Conservation (phyloP, 2,329 filamentous ascomycete species). For the Cordyceps cicadae region DNA sequence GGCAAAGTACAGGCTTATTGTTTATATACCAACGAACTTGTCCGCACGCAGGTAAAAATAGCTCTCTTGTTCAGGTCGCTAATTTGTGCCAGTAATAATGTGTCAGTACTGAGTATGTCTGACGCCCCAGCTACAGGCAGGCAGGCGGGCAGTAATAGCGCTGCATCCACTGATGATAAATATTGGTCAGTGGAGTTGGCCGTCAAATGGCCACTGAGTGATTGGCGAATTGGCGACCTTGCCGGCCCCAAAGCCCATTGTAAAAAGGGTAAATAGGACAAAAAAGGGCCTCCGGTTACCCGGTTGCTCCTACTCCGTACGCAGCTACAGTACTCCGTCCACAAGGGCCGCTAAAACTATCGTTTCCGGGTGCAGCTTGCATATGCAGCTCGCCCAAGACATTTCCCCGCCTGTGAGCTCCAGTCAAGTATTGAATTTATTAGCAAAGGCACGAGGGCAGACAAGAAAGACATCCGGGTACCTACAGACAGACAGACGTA, state of each 20-base stretch:
- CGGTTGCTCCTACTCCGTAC: not conserved
- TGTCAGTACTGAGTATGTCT: too few species aligned
- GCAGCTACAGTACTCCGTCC: too few species aligned
- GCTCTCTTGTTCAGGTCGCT: too few species aligned
- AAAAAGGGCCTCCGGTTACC: not conserved
- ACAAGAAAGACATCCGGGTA: not conserved
- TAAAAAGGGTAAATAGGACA: not conserved
- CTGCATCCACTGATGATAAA: slow-evolving; percentile 3
- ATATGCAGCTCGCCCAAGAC: not conserved
- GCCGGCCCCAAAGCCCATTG: not conserved
- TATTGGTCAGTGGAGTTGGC: not conserved
- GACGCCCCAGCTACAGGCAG: too few species aligned
- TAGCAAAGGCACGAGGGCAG: not conserved
- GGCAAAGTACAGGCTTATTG: too few species aligned
- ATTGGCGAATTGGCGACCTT: not conserved
- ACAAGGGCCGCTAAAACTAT: not conserved
- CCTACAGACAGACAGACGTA: not conserved
- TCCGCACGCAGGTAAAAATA: too few species aligned
- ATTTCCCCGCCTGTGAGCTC: not conserved
- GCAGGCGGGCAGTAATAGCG: too few species aligned
- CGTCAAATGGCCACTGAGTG: not conserved
- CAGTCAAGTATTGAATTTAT: not conserved
- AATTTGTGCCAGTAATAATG: too few species aligned
- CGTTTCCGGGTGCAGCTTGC: not conserved
- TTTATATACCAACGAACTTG: not conserved